Conservation (phyloP, 768 basidiomycete species). For the Mycena rosella region DNA sequence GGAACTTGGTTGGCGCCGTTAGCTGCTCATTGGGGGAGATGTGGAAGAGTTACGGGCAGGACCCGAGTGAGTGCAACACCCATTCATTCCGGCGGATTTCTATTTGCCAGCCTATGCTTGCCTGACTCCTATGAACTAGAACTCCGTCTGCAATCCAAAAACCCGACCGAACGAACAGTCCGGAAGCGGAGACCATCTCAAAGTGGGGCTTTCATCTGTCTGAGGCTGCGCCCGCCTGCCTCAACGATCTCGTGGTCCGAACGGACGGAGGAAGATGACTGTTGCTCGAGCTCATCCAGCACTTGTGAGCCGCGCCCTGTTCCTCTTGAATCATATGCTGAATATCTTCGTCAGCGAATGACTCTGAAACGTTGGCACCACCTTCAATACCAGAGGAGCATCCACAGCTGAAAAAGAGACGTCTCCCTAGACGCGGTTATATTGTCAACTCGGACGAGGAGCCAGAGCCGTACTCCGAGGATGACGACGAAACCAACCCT, state of each 20-base stretch:
- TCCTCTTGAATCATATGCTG: background rate
- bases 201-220: conserved; percentile 47
- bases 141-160: conserved; percentile 59
- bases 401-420: conserved; percentile 43
- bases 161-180: conserved; percentile 44
- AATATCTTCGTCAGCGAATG: conserved; percentile 17
- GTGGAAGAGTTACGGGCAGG: conserved; percentile 59
- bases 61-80: conserved; percentile 56
- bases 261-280: conserved; percentile 20
- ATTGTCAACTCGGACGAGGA: conserved; percentile 59
- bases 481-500: conserved; percentile 37
- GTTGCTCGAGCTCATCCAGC: conserved; percentile 23
- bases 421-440: conserved; percentile 54
- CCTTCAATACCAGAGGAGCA: conserved; percentile 38
- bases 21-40: conserved; percentile 67
- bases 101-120: conserved; percentile 15
- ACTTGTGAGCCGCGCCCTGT: conserved; percentile 32
- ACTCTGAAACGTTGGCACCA: conserved; percentile 31
- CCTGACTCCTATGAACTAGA: conserved; percentile 53
- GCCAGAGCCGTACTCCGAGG: conserved; percentile 42
- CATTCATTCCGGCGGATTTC: background rate
- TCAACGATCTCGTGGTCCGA: conserved; percentile 23
- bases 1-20: conserved; percentile 65
- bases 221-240: conserved; percentile 34
- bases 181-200: conserved; percentile 57